Evolutionary conservation across 2,329 filamentous ascomycete species (phyloP).

Genomic region (Penicillium sp.): DNA sequence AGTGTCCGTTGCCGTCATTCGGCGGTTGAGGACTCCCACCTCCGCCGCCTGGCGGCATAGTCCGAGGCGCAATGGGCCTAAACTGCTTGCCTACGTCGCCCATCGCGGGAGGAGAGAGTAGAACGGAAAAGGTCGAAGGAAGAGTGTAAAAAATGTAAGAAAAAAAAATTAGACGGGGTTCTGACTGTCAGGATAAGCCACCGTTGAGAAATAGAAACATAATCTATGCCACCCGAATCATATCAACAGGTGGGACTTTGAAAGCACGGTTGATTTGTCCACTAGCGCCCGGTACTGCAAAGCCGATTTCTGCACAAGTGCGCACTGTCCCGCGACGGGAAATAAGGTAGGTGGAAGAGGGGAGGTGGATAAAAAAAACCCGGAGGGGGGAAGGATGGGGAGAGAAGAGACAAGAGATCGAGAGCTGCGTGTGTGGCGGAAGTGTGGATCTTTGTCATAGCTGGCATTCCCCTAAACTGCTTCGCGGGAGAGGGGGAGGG

Average conservation of each 20-base stretch:
- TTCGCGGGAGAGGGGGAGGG: background rate
- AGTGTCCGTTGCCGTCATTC: constrained; percentile 9
- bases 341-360: constrained; percentile 11
- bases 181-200: constrained; percentile 7
- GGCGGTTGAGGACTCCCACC: constrained; percentile 15
- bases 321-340: constrained; percentile 3
- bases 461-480: constrained; percentile 12
- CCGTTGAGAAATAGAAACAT: constrained; percentile 4
- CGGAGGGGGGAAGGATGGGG: background rate
- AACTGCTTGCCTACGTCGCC: constrained; percentile 28
- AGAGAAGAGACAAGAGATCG: constrained; percentile 6
- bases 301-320: constrained; percentile 5
- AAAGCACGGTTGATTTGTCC: constrained; percentile 1
- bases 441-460: constrained; percentile 11
- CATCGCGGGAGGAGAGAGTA: constrained; percentile 20
- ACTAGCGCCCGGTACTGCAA: constrained; percentile 1
- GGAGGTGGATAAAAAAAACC: background rate
- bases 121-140: background rate
- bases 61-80: constrained; percentile 34
- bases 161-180: constrained; percentile 1
- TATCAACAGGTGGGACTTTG: constrained; percentile 7
- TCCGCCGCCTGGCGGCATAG: constrained; percentile 12
- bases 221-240: constrained; percentile 9
- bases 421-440: constrained; percentile 15
- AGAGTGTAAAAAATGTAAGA: background rate